Evolutionary conservation across 306 rosid genomes (phyloP), one percentile per base, ranked within the genome.

Genomic region (Chamaecrista fasciculata): DNA sequence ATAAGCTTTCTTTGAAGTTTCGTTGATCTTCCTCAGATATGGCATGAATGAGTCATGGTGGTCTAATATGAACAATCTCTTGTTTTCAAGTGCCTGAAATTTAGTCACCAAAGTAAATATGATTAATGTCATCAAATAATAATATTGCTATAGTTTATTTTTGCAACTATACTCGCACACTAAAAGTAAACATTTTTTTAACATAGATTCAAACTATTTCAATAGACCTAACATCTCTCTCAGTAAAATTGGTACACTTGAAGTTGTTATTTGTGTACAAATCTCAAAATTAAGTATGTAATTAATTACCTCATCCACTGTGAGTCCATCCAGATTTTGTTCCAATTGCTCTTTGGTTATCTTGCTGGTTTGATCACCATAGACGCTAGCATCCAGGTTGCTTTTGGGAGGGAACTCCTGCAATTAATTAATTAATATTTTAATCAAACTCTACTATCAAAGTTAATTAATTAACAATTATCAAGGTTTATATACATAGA

Each of bases 361-460:
- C n/a, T 52, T 75, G 31, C 95, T 81, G 12, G 69, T 69, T 64
- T 85, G 95, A 67, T 88, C 79, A 74, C 93, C 91, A 42, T 82
- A 91, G 47, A 77, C 33, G 11, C 78, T n/a, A 29, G 37, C 36
- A 56, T 90, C 89, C 43, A 90, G 66, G 28, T 76, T 78, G 79
- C 91, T 90, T 42, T 23, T 8, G 29, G 93, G 96, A 2, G 96
- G 93, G 49, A 90, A 90, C 60, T 64, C 81, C 96, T 90, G 70
- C n/a, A 62, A 43, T 59, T 43, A 16, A 43, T 48, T 50, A 14
- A 34, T 69, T 14, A 42, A n/a, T n/a, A n/a, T n/a, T n/a, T n/a
- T n/a, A 24, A 53, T 9, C 29, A 28, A 47, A 58, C 4, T 52
- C 24, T 66, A 14, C 66, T 19, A 5, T 37, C 36, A 33, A 33